phyloP scores from a whole-genome alignment of 192 early-diverging fungal species.

The Umbelopsis ramanniana region DNA sequence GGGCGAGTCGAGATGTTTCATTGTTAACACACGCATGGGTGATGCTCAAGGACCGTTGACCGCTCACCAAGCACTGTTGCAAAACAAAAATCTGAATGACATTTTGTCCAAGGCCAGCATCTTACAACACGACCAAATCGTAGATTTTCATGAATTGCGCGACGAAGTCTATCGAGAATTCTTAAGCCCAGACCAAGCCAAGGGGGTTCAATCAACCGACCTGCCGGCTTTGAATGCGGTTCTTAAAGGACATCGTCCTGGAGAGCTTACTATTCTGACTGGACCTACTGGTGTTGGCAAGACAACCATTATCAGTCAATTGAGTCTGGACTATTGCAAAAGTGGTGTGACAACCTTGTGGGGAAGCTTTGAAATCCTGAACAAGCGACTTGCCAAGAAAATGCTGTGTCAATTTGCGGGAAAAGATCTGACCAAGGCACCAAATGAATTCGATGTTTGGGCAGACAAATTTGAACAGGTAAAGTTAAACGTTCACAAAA shows the following conservation, averaged over 20 bases:
- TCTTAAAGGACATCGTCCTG: slow-evolving; percentile 70
- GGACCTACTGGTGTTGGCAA: slow-evolving; percentile 75
- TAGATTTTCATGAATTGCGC: slow-evolving; percentile 62
- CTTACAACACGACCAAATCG: slow-evolving; percentile 67
- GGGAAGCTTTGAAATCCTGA: slow-evolving; percentile 82
- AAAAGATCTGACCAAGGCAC: slow-evolving; percentile 51
- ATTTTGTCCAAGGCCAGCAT: slow-evolving; percentile 53
- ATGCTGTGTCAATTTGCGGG: slow-evolving; percentile 72
- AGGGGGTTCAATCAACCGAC: slow-evolving; percentile 63
- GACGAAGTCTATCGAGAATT: slow-evolving; percentile 69
- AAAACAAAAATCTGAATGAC: slow-evolving; percentile 40
- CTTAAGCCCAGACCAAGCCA: slow-evolving; percentile 64
- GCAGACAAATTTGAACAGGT: slow-evolving; percentile 68
- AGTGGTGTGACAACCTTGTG: slow-evolving; percentile 72
- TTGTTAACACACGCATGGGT: slow-evolving; percentile 53
- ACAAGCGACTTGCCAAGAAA: slow-evolving; percentile 64
- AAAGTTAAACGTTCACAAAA: not conserved
- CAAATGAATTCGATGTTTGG: slow-evolving; percentile 59
- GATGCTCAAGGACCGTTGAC: slow-evolving; percentile 53
- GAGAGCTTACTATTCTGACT: slow-evolving; percentile 71
- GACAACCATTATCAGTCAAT: slow-evolving; percentile 72
- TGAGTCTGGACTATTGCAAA: slow-evolving; percentile 71
- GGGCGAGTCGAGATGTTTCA: slow-evolving; percentile 64
- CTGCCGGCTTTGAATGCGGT: slow-evolving; percentile 65
- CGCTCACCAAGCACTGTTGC: slow-evolving; percentile 55